A percentile compares a stretch with the other conserved stretches of the same genome.
phyloP scores from a whole-genome alignment of 495 filamentous ascomycete species.

The Neurospora sp. region DNA sequence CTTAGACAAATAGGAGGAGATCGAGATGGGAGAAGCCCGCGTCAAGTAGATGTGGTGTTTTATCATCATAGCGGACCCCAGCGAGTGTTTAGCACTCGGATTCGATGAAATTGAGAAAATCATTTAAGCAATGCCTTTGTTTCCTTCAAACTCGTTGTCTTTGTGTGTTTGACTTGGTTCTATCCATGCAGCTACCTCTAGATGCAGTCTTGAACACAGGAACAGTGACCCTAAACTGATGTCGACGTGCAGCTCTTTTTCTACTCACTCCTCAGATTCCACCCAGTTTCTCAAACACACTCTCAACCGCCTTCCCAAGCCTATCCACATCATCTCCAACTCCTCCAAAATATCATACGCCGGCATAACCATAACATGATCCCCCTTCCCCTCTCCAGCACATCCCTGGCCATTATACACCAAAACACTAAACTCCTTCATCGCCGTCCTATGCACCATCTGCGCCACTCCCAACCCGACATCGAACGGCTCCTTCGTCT shows the following conservation, averaged over 20 bases:
- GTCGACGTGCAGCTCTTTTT: background rate
- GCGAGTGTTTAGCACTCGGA: background rate
- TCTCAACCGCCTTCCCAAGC: slow-evolving; percentile 9
- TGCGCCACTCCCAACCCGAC: slow-evolving; percentile 26
- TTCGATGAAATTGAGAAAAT: background rate
- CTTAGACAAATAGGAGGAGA: background rate
- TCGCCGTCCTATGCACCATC: slow-evolving; percentile 40
- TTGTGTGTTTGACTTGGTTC: background rate
- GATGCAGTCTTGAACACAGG: background rate
- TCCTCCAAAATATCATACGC: slow-evolving; percentile 22
- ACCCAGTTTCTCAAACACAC: background rate
- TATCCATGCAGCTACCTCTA: background rate
- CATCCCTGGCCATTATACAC: slow-evolving; percentile 61
- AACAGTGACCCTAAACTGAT: background rate
- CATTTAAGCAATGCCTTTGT: background rate
- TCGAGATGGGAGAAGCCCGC: background rate
- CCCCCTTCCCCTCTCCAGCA: slow-evolving; percentile 52
- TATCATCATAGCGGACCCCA: background rate
- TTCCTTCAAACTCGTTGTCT: background rate
- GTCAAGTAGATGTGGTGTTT: background rate
- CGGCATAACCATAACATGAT: slow-evolving; percentile 60
- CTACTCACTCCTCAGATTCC: background rate
- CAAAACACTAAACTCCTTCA: slow-evolving; percentile 45
- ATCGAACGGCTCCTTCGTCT: slow-evolving; percentile 36
- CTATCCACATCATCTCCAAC: slow-evolving; percentile 44